Evolutionary conservation across 2,329 filamentous ascomycete species (phyloP), one percentile per base, ranked within the genome.

Genomic region (Sclerotinia minor): DNA sequence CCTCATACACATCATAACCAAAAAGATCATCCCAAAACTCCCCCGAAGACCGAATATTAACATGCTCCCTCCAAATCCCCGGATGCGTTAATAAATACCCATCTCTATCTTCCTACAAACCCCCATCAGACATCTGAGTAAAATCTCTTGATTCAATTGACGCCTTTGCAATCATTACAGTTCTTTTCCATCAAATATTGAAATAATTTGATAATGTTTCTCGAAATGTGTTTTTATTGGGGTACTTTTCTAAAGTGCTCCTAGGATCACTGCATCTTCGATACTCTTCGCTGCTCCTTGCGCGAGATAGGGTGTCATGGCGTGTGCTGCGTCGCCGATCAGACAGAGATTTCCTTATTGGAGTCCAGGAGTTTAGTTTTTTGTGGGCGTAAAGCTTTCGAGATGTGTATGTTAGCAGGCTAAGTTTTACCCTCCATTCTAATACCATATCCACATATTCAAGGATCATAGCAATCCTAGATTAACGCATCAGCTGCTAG

Each of bases 271-370:
- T 11, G 67, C 59, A 54, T 71, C 70, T 65, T 72, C 70, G 44
- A 72, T 70, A 17, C 38, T 38, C 55, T 44, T 58, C 5, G 55
- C 55, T 44, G 55, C 38, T 24, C 69, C 69, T 69, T 81, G 79
- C 0, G 79, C 79, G 75, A 81, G 79, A 67, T 81, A 81, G 1
- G 79, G 80, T 0, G 80, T 73, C 80, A 82, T 82, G 41, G 79
- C 77, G 68, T 82, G 80, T 0, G 80, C 79, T 5, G 80, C 79
- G 64, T 81, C 80, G 3, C 80, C 80, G 4, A 81, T 73, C 7
- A 81, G 72, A 17, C 80, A 69, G 8, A 81, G 52, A n/a, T 76
- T 78, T 15, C 71, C 72, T 1, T 75, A 67, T 5, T 38, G n/a
- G 71, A 8, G 67, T 52, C 55, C 55, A 59, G 9, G 4, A 45